Evolutionary conservation across 2,329 filamentous ascomycete species (phyloP), one percentile per base, ranked within the genome.

Genomic region (Penicillium corylophilum): DNA sequence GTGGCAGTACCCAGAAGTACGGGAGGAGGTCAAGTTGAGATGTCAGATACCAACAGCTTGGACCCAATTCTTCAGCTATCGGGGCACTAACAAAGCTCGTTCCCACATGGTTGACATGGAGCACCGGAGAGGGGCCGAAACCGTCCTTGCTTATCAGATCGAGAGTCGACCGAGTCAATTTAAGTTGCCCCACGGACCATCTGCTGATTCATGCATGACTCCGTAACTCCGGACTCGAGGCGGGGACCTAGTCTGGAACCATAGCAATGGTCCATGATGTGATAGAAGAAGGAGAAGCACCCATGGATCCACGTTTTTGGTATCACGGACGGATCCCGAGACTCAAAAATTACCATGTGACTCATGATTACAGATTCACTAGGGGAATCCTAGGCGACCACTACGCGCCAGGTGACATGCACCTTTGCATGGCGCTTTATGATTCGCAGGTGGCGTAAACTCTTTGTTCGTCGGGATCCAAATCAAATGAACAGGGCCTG

Each of bases 121-220:
- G 41, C 20, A 35, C 38, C 40, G 41, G 41, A 41, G 15, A 28
- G 40, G 41, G 49, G 41, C 49, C 44, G 49, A 51, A 44, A 51
- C 50, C 50, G 50, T 44, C 20, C n/a, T n/a, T 23, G 2, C 22
- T 18, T 39, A 20, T 23, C 36, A 39, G 36, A 39, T 39, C 36
- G 18, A 15, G n/a, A 9, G n/a, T 2, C 13, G 31, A 46, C 40
- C 42, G 47, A 50, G 31, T 53, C 47, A 50, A 48, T 44, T 48
- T 43, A 26, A 39, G 48, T 43, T 51, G 52, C 41, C 52, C 52
- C 48, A 51, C 48, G n/a, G 29, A 22, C 40, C 41, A 35, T 13
- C 38, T 29, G 28, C 39, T 53, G 50, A 52, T 36, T 52, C 50
- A 48, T 47, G 49, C 23, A 20, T 41, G 23, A 36, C 15, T 29